Conservation (phyloP, 2,329 filamentous ascomycete species). For the Botrytis fabae region DNA sequence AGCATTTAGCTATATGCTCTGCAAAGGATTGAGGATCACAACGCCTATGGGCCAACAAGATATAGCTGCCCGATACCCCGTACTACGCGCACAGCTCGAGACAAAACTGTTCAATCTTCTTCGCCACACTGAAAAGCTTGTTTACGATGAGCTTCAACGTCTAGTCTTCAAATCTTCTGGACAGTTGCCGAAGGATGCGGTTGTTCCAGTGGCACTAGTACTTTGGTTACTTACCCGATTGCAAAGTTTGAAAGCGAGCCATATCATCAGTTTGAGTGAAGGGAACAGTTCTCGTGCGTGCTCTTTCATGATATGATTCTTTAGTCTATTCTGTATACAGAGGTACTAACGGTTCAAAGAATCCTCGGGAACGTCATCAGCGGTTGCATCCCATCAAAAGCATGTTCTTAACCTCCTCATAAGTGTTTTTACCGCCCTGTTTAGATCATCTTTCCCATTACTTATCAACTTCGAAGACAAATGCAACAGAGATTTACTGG, state of each 20-base stretch:
- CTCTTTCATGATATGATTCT: conserved; percentile 1
- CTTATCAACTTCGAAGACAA: conserved; percentile 34
- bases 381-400: conserved; percentile 30
- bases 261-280: conserved; percentile 30
- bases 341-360: background rate
- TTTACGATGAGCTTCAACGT: conserved; percentile 33
- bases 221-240: conserved; percentile 35
- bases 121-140: conserved; percentile 29
- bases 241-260: conserved; percentile 29
- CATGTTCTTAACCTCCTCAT: conserved; percentile 32
- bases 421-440: conserved; percentile 34
- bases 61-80: background rate
- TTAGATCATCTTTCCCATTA: conserved; percentile 34
- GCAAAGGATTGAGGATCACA: conserved; percentile 30
- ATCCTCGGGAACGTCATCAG: background rate
- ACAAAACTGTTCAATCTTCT: conserved; percentile 36
- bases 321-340: background rate
- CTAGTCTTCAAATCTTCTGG: conserved; percentile 36
- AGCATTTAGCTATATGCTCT: conserved; percentile 31
- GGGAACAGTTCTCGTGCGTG: conserved; percentile 25
- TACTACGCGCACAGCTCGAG: conserved; percentile 33
- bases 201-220: conserved; percentile 35
- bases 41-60: background rate
- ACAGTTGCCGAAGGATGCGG: conserved; percentile 30
- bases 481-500: conserved; percentile 31